Base-by-base conservation (phyloP, 345 rosid species). In the Viola odorata region DNA sequence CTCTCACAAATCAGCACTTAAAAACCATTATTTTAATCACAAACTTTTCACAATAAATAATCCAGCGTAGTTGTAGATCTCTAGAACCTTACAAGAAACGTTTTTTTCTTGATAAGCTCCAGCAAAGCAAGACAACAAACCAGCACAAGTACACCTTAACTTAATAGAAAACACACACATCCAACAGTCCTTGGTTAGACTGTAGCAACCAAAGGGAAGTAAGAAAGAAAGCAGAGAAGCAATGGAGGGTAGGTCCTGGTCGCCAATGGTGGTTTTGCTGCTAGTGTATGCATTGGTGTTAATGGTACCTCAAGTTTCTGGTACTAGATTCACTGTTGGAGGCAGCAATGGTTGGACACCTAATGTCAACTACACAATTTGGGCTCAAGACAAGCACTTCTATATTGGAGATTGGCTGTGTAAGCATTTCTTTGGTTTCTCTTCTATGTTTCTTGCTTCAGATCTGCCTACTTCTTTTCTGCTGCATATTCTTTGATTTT, bases 401-500 rank as follows among this genome's bases (percentile, higher is more conserved):
- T 83, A 85, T 78, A 78, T 82, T 75, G 98, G 85, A 6, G 97
- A 92, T 68, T 92, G 98, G 97, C 98, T 92, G 60, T 87, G 98
- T 92, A 82, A 50, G 77, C 23, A 58, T 73, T 57, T n/a, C 37
- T 50, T 37, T 55, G 23, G 4, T 65, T 36, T 5, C 17, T 47
- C 55, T 71, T 44, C n/a, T 47, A 5, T 49, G 45, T 32, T 3
- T 41, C 49, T 55, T 4, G 41, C 53, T 71, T 66, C 65, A 63
- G 78, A 80, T 85, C 82, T 78, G 17, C 50, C 23, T 10, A 11
- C 45, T 57, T 5, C 7, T 58, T 56, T n/a, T n/a, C n/a, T 1
- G n/a, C 56, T 61, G 36, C 11, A 37, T 3, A 36, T 39, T 50
- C 45, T 66, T 62, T 41, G 8, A 5, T n/a, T 50, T 37, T 12